Conservation (phyloP, 2,329 filamentous ascomycete species). For the Berkeleyomyces basicola region DNA sequence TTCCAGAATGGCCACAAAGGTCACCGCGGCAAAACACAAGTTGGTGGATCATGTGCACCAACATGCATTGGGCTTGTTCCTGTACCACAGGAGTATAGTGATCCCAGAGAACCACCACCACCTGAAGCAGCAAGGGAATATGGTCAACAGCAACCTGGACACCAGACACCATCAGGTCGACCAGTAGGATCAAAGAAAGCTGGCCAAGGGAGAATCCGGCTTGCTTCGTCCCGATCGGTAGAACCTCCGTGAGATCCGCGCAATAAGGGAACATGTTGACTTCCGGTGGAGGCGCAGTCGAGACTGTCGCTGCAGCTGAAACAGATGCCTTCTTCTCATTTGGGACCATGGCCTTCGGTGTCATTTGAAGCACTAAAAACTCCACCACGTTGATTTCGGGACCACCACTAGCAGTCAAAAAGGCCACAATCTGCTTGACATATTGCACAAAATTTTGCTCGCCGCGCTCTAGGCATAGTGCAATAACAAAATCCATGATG, state of each 20-base stretch:
- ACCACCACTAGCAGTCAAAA: conserved; percentile 36
- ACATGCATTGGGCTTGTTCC: conserved; percentile 92
- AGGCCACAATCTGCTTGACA: conserved; percentile 95
- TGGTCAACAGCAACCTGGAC: conserved; percentile 64
- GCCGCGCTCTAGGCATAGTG: conserved; percentile 75
- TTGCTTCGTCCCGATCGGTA: conserved; percentile 82
- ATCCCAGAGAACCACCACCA: conserved; percentile 90
- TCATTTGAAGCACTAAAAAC: conserved; percentile 79
- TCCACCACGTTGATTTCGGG: conserved; percentile 83
- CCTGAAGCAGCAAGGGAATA: conserved; percentile 73
- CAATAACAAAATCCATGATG: conserved; percentile 92
- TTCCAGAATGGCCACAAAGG: not conserved
- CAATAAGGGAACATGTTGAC: conserved; percentile 67
- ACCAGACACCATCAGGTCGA: conserved; percentile 90
- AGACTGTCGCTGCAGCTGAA: conserved; percentile 23
- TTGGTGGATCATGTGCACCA: conserved; percentile 93
- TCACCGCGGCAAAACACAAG: conserved; percentile 68
- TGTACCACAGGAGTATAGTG: conserved; percentile 91
- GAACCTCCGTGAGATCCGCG: conserved; percentile 60
- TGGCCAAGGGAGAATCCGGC: conserved; percentile 85
- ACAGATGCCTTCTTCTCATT: conserved; percentile 48
- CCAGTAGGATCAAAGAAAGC: conserved; percentile 78
- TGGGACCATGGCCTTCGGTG: conserved; percentile 91
- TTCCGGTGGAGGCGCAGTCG: conserved; percentile 54
- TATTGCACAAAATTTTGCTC: conserved; percentile 98